Percentiles rank a stretch among this genome's conserved stretches.
Evolutionary conservation across 805 yeast genomes (phyloP).

Genomic region (Candida vaughaniae): DNA sequence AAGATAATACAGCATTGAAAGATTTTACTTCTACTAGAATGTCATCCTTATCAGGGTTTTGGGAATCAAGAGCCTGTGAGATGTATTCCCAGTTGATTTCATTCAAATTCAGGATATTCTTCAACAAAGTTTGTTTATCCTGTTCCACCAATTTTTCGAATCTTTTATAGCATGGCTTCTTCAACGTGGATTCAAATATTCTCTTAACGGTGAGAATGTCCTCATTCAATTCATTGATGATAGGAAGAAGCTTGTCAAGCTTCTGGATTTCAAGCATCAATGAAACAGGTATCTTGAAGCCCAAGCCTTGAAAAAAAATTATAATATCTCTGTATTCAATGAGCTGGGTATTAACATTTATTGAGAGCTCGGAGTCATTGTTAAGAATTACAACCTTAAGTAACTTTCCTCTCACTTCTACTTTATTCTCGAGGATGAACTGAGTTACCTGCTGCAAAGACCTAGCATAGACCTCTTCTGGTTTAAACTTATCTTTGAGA

Average conservation of each 20-base stretch:
- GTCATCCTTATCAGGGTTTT: constrained; percentile 28
- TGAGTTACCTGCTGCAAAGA: constrained; percentile 45
- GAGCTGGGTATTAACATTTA: constrained; percentile 52
- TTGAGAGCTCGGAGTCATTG: constrained; percentile 27
- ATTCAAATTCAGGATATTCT: constrained; percentile 31
- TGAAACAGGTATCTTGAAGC: constrained; percentile 56
- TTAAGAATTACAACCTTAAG: constrained; percentile 9
- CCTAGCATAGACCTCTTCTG: constrained; percentile 35
- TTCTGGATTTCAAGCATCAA: constrained; percentile 47
- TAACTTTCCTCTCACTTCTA: constrained; percentile 9
- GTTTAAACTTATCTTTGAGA: constrained; percentile 47
- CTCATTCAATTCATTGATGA: constrained; percentile 54
- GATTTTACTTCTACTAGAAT: constrained; percentile 25
- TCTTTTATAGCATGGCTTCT: constrained; percentile 37
- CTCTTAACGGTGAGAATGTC: constrained; percentile 41
- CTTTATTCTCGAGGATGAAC: constrained; percentile 5
- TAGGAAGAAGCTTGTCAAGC: constrained; percentile 54
- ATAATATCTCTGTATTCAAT: constrained; percentile 18
- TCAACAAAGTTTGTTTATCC: constrained; percentile 32
- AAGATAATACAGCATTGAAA: constrained; percentile 18
- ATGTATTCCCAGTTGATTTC: constrained; percentile 54
- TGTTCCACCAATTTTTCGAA: constrained; percentile 40
- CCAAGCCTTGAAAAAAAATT: constrained; percentile 45
- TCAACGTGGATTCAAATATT: constrained; percentile 19
- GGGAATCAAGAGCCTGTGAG: constrained; percentile 48